Evolutionary conservation across 2,329 filamentous ascomycete species (phyloP).

Genomic region (Grosmannia serpens): DNA sequence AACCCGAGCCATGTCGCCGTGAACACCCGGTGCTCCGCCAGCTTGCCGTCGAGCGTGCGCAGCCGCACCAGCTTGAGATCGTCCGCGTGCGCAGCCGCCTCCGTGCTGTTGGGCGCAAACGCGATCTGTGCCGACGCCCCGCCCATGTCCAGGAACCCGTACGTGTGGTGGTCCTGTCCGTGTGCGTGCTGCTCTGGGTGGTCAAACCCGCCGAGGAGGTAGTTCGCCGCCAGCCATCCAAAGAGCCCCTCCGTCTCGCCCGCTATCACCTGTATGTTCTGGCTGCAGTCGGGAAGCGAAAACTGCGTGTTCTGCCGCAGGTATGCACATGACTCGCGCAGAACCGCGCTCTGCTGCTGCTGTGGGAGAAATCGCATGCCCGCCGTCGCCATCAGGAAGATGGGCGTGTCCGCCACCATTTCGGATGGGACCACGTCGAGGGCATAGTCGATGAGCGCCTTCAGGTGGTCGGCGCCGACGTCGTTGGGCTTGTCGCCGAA

Average conservation of each 20-base stretch:
- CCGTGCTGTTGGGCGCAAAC: slow-evolving; percentile 87
- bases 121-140: slow-evolving; percentile 96
- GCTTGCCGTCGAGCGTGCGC: slow-evolving; percentile 66
- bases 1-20: slow-evolving; percentile 96
- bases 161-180: slow-evolving; percentile 83
- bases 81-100: slow-evolving; percentile 78
- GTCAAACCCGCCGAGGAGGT: slow-evolving; percentile 85
- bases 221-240: slow-evolving; percentile 96
- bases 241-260: slow-evolving; percentile 94
- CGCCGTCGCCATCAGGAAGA: slow-evolving; percentile 92
- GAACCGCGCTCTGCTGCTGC: slow-evolving; percentile 57
- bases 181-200: slow-evolving; percentile 61
- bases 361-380: slow-evolving; percentile 81
- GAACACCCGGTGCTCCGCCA: slow-evolving; percentile 79
- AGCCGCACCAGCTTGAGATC: slow-evolving; percentile 80
- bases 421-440: slow-evolving; percentile 63
- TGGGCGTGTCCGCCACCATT: slow-evolving; percentile 71
- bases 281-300: slow-evolving; percentile 74
- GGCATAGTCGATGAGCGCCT: slow-evolving; percentile 71
- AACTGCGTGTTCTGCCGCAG: slow-evolving; percentile 68
- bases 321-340: slow-evolving; percentile 74
- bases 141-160: slow-evolving; percentile 97
- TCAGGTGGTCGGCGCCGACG: slow-evolving; percentile 73
- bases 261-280: slow-evolving; percentile 88
- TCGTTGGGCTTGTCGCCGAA: slow-evolving; percentile 67